Evolutionary conservation across 2,329 filamentous ascomycete species (phyloP), one percentile per base, ranked within the genome.

Genomic region (Gremmenia infestans): DNA sequence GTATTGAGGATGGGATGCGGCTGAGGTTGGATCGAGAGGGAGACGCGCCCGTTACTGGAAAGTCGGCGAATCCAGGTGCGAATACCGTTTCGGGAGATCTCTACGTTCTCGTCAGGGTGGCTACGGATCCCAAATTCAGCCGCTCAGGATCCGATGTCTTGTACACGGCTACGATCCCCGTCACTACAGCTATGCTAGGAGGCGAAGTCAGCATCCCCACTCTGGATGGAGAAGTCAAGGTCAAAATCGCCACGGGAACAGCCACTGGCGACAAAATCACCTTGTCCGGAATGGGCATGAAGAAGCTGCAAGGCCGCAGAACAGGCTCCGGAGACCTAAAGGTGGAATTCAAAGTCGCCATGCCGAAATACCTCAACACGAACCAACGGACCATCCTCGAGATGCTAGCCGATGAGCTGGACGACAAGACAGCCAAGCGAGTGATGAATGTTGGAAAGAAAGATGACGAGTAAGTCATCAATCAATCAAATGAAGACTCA

Each of bases 1-100:
- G 94, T 61, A 91, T 99, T 35, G 94, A 97, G 71, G 93, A 99
- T 71, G 92, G 93, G 54, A 97, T 97, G 93, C 84, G 91, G 55
- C 76, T 99, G 66, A 82, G 90, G 52, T 82, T 99, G 28, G 83
- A 86, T 56, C 89, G 89, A 25, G 91, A 95, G 68, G 94, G 94
- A 62, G 93, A 99, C 68, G 87, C 90, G 15, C 88, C 94, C 22
- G 78, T 85, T 8, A 93, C 89, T 23, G 90, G 91, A 46, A 81
- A 84, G 23, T 78, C 83, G 15, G 80, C 82, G 35, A 82, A 85
- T 46, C 78, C 85, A 28, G 81, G 83, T 57, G 76, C 80, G 9
- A 81, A 82, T 59, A 83, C 82, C n/a, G 79, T 87, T 65, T 86
- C 83, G 45, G 94, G 94, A 65, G 93, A 99, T 69, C 82, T 99